Base-by-base conservation (phyloP, 352 stramenopile species). In the Phytopythium montanum region DNA sequence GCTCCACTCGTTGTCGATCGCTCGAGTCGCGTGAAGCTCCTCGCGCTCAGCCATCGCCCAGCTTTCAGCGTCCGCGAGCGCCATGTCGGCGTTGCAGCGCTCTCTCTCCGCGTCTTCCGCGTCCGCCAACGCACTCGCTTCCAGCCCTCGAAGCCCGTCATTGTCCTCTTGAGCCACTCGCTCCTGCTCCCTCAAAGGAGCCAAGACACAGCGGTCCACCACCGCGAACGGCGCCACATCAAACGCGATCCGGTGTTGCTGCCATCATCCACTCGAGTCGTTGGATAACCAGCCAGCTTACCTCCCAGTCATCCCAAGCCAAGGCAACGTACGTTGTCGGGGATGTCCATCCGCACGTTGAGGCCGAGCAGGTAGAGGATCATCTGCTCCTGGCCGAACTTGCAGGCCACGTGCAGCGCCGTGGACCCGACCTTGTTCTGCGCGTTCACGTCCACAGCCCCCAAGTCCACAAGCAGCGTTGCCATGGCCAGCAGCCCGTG, bases 341-440 rank as follows among this genome's bases (percentile, higher is more conserved):
- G 79, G n/a, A 88, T 46, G 44, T 85, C 68, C 34, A 87, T 41
- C 3, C 61, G 70, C 26, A 70, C 76, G 5, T 61, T 63, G 16
- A 66, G 18, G 25, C 77, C 56, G 2, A 87, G 49, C 0, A 88
- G 66, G 28, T 78, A 81, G 21, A 52, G 48, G 25, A 78, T 59
- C 52, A 84, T 61, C 13, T 61, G 58, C 1, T 59, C 49, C 25
- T 85, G 66, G 3, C 69, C 66, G 19, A 75, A 84, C 51, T 82
- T 83, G 60, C 79, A 85, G 12, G 79, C 79, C 9, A 88, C 63
- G 41, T 88, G 74, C 21, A 88, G 54, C 9, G 79, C 64, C 26
- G 79, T 87, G 19, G 72, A 75, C 3, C 79, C 76, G 12, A 87
- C 76, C 64, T 84, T 88, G 61, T 85, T 85, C 28, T 70, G 72